A percentile compares a stretch with the other conserved stretches of the same genome.
Conservation (phyloP, 2,329 filamentous ascomycete genomes). For the Fusarium sp. region DNA sequence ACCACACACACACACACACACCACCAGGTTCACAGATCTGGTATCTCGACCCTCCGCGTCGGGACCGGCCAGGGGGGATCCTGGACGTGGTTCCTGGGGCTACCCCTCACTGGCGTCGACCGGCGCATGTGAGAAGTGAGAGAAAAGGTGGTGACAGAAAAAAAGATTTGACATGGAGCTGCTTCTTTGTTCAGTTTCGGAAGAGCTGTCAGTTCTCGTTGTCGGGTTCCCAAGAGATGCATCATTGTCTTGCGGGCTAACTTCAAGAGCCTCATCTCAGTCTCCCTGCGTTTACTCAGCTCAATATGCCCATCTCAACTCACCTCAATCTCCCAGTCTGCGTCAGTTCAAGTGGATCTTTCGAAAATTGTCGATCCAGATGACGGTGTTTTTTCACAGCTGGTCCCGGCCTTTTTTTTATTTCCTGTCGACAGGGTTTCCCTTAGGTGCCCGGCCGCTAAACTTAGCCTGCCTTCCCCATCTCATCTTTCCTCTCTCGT, state of each 20-base stretch:
- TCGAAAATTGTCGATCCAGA: constrained; percentile 32
- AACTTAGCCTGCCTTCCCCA: constrained; percentile 32
- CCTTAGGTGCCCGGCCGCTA: constrained; percentile 39
- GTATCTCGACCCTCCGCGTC: constrained; percentile 43
- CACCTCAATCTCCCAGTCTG: constrained; percentile 29
- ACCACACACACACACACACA: constrained; percentile 5
- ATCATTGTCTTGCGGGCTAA: neutral
- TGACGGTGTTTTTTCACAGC: constrained; percentile 18
- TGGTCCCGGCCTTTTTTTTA: constrained; percentile 22
- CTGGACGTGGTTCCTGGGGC: constrained; percentile 45
- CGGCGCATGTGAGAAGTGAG: constrained; percentile 41
- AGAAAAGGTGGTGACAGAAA: constrained; percentile 39
- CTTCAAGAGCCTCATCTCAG: constrained; percentile 5
- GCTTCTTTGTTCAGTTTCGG: neutral
- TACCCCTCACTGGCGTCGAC: constrained; percentile 43
- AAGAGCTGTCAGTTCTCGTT: constrained; percentile 13
- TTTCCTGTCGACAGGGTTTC: constrained; percentile 23
- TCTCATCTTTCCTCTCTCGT: constrained; percentile 33
- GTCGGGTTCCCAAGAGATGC: neutral
- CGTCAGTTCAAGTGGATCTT: constrained; percentile 29
- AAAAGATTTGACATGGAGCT: neutral
- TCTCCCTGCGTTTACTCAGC: constrained; percentile 12
- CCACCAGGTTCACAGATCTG: constrained; percentile 41
- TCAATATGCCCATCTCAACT: constrained; percentile 17
- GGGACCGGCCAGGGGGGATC: constrained; percentile 42